A percentile compares a stretch with the other conserved stretches of the same genome.
Evolutionary conservation across 2,329 filamentous ascomycete species (phyloP).

Genomic region (Paraphoma sp.): DNA sequence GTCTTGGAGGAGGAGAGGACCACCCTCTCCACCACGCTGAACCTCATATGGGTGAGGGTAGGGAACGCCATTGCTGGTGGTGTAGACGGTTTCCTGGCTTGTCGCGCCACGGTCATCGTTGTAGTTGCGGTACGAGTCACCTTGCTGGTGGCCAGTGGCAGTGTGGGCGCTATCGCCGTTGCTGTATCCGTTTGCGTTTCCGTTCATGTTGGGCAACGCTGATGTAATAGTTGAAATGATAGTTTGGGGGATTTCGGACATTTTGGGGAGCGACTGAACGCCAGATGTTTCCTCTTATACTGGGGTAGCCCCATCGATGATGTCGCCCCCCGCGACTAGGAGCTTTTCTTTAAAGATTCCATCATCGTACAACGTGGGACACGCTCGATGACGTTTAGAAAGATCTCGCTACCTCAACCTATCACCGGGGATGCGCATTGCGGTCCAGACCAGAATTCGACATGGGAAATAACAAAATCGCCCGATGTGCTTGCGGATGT

Average conservation of each 20-base stretch:
- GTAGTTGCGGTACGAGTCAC: constrained; percentile 51
- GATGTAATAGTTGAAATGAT: background rate
- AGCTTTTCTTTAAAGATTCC: constrained; percentile 8
- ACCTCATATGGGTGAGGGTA: constrained; percentile 65
- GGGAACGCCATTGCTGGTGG: constrained; percentile 63
- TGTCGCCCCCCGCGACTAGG: constrained; percentile 1
- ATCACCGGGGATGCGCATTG: constrained; percentile 1
- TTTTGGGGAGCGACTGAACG: background rate
- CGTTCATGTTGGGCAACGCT: constrained; percentile 6
- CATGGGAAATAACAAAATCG: constrained; percentile 4
- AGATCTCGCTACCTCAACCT: constrained; percentile 6
- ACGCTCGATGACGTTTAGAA: constrained; percentile 28
- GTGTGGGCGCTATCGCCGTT: constrained; percentile 22
- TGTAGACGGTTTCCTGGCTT: constrained; percentile 58
- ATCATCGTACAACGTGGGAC: constrained; percentile 11
- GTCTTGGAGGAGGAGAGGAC: constrained; percentile 63
- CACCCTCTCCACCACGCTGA: constrained; percentile 64
- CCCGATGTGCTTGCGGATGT: constrained; percentile 14
- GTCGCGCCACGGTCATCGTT: constrained; percentile 53
- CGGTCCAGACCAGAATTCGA: constrained; percentile 14
- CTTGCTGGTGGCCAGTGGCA: constrained; percentile 36
- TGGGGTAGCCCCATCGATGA: background rate
- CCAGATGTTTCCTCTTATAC: constrained; percentile 1
- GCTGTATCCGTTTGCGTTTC: constrained; percentile 12
- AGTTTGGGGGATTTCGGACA: background rate